Percentiles rank a stretch among this genome's conserved stretches.
phyloP scores from a whole-genome alignment of 2,329 filamentous ascomycete genomes.

The Fusarium sp. region DNA sequence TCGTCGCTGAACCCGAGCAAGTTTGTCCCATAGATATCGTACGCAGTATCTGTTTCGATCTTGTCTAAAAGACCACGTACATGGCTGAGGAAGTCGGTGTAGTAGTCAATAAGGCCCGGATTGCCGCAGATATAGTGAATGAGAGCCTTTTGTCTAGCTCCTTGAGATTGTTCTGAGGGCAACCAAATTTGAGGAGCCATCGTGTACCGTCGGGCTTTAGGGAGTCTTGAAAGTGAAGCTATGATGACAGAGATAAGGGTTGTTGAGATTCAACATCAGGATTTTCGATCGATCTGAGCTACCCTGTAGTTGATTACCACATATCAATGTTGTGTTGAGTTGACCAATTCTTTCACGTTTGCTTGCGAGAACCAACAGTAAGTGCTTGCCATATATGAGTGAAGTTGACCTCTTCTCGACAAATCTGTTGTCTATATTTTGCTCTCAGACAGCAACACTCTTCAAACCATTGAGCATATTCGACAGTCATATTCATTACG shows the following conservation, averaged over 20 bases:
- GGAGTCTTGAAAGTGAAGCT: not conserved
- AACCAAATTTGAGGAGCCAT: slow-evolving; percentile 50
- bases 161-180: slow-evolving; percentile 46
- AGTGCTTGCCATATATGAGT: not conserved
- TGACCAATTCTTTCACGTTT: not conserved
- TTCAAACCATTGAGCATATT: not conserved
- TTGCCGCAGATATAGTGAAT: slow-evolving; percentile 83
- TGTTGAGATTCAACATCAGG: not conserved
- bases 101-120: slow-evolving; percentile 81
- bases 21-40: slow-evolving; percentile 70
- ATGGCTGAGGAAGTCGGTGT: slow-evolving; percentile 73
- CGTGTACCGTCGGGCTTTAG: not conserved
- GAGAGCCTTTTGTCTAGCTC: slow-evolving; percentile 57
- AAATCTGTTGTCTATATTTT: not conserved
- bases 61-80: slow-evolving; percentile 67
- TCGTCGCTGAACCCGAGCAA: slow-evolving; percentile 70
- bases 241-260: not conserved
- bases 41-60: slow-evolving; percentile 55
- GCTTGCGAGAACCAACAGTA: no score
- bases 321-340: not conserved
- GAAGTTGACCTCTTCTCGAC: not conserved
- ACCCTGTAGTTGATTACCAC: slow-evolving; percentile 13
- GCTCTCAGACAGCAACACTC: not conserved
- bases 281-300: slow-evolving; percentile 2
- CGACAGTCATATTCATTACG: slow-evolving; percentile 12